Evolutionary conservation across 1,284 basidiomycete genomes (phyloP).

Genomic region (Tylopilus orsonianus): DNA sequence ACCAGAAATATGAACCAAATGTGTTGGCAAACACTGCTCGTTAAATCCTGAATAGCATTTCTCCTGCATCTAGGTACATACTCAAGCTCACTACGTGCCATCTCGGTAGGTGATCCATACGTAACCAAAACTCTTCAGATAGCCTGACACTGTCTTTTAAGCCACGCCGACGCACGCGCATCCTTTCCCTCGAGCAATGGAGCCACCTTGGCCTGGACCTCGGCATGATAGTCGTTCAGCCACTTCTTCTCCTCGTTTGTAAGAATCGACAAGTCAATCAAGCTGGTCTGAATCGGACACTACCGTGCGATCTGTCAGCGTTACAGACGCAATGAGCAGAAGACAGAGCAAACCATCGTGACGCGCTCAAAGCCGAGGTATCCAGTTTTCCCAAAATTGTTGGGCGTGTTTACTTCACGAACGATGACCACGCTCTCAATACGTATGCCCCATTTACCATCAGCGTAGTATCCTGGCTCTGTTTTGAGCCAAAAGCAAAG

Average conservation of each 20-base stretch:
- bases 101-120: too few species aligned
- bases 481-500: not conserved
- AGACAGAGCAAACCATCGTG: conserved; percentile 61
- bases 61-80: too few species aligned
- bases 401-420: conserved; percentile 65
- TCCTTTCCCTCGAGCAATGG: conserved; percentile 72
- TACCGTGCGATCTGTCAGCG: conserved; percentile 27
- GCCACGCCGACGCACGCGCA: conserved; percentile 72
- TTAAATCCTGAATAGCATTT: not conserved
- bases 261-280: conserved; percentile 72
- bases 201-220: conserved; percentile 74
- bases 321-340: conserved; percentile 7
- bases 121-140: conserved; percentile 8
- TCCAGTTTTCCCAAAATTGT: conserved; percentile 87
- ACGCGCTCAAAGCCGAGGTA: conserved; percentile 84
- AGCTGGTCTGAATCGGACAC: conserved; percentile 87
- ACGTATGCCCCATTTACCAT: conserved; percentile 90
- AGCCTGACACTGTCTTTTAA: conserved; percentile 61
- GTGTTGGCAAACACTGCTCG: too few species aligned
- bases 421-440: conserved; percentile 90
- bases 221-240: conserved; percentile 85
- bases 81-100: too few species aligned
- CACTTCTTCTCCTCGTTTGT: conserved; percentile 70
- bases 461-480: conserved; percentile 94
- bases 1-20: too few species aligned